These are phyloP conservation scores for Allantophomopsis lycopodina DNA, from an alignment of 2,329 filamentous ascomycete species.

Conservation along the genomic window DNA sequence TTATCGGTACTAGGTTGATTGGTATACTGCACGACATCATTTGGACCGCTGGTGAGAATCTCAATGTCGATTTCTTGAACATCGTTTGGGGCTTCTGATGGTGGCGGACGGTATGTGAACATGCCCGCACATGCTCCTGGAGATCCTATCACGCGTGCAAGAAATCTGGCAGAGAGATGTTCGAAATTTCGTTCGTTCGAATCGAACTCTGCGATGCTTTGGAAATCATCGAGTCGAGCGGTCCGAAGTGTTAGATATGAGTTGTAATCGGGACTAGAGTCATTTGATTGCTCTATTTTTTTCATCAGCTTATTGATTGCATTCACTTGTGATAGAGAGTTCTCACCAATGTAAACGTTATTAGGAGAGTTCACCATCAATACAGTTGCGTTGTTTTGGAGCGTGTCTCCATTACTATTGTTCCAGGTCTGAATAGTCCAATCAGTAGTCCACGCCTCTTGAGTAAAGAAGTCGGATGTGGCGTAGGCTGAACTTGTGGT, in stretches of 20 bases:
- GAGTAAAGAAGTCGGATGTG: slow-evolving; percentile 1
- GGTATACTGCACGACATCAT: slow-evolving; percentile 15
- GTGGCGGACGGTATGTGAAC: slow-evolving; percentile 13
- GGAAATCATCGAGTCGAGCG: slow-evolving; percentile 11
- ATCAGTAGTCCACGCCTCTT: not conserved
- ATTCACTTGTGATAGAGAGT: not conserved
- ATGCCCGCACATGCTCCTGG: slow-evolving; percentile 17
- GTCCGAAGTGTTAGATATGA: slow-evolving; percentile 17
- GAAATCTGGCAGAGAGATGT: slow-evolving; percentile 14
- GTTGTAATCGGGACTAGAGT: not conserved
- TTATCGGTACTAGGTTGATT: slow-evolving; percentile 14
- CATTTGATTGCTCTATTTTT: not conserved
- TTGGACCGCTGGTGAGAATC: slow-evolving; percentile 14
- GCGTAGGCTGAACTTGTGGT: not conserved
- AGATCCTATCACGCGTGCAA: slow-evolving; percentile 14
- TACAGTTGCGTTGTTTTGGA: not conserved
- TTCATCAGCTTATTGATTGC: too few species aligned
- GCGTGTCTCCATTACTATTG: slow-evolving; percentile 1
- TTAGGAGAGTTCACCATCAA: slow-evolving; percentile 3
- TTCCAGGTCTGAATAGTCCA: slow-evolving; percentile 3
- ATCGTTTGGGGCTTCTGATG: slow-evolving; percentile 1
- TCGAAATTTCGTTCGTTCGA: slow-evolving; percentile 12
- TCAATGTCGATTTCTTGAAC: slow-evolving; percentile 19
- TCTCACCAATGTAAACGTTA: slow-evolving; percentile 4
- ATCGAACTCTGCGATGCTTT: slow-evolving; percentile 16